A percentile compares a stretch with the other conserved stretches of the same genome.
phyloP scores from a whole-genome alignment of 2,329 filamentous ascomycete genomes.

The Neodidymelliopsis sp. region DNA sequence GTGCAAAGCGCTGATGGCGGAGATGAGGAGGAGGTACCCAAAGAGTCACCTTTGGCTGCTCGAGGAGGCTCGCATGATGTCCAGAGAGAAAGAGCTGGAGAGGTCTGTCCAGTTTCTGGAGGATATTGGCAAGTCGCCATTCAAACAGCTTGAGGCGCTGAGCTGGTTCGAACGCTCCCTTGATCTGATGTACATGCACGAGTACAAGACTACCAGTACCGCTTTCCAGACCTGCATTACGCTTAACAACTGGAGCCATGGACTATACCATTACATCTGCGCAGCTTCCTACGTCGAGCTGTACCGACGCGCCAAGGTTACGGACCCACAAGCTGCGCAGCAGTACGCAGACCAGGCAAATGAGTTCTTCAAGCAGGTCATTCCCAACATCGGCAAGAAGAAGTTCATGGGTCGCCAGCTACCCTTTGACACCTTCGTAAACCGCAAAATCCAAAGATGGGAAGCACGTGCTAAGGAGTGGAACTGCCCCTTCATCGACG shows the following conservation, averaged over 20 bases:
- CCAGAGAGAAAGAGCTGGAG: conserved; percentile 70
- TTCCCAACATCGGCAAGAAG: conserved; percentile 80
- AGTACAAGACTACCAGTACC: conserved; percentile 76
- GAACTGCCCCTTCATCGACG: conserved; percentile 73
- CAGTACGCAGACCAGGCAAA: conserved; percentile 62
- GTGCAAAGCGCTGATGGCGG: conserved; percentile 70
- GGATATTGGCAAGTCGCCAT: conserved; percentile 68
- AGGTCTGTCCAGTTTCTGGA: conserved; percentile 72
- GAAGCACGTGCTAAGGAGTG: conserved; percentile 75
- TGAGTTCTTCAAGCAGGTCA: conserved; percentile 74
- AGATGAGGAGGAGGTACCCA: conserved; percentile 81
- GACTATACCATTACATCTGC: conserved; percentile 88
- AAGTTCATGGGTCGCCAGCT: conserved; percentile 88
- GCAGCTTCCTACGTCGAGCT: conserved; percentile 80
- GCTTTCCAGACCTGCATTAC: conserved; percentile 67
- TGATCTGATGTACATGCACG: conserved; percentile 78
- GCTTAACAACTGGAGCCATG: conserved; percentile 85
- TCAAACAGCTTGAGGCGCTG: conserved; percentile 88
- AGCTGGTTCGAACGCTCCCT: conserved; percentile 85
- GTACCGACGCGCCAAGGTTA: conserved; percentile 69
- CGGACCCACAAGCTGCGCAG: conserved; percentile 53
- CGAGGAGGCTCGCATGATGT: conserved; percentile 82
- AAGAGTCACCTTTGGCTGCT: conserved; percentile 85
- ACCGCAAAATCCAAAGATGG: conserved; percentile 88
- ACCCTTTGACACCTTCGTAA: conserved; percentile 86